Conservation (phyloP, 495 filamentous ascomycete species). For the Echria macrotheca region DNA sequence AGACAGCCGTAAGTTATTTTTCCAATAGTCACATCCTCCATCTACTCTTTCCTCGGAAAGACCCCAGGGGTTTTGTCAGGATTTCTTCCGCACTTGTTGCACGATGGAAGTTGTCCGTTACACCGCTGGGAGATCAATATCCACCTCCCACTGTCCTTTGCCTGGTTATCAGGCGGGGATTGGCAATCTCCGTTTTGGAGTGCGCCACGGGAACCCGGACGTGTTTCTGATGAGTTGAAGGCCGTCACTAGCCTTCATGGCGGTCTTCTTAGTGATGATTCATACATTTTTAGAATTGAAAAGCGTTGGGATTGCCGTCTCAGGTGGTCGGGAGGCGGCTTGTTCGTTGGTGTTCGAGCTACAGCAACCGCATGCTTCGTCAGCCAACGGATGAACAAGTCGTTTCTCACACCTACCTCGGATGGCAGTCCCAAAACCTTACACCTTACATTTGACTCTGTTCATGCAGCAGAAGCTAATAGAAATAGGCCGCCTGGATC, state of each 20-base stretch:
- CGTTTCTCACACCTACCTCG: too few relatives aligned
- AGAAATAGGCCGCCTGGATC: slow-evolving; percentile 28
- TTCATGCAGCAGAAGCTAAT: slow-evolving; percentile 21
- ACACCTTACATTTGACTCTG: too few relatives aligned
- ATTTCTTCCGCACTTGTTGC: slow-evolving; percentile 55
- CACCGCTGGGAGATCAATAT: slow-evolving; percentile 87
- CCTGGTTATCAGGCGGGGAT: slow-evolving; percentile 53
- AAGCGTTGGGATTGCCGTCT: too few relatives aligned
- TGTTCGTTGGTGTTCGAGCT: too few relatives aligned
- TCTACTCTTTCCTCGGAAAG: slow-evolving; percentile 3
- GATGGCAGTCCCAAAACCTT: too few relatives aligned
- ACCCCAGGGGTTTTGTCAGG: slow-evolving; percentile 90
- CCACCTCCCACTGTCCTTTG: slow-evolving; percentile 57
- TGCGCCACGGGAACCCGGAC: slow-evolving; percentile 62
- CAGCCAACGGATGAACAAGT: too few relatives aligned
- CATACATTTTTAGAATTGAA: slow-evolving; percentile 66
- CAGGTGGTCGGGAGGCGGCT: too few relatives aligned
- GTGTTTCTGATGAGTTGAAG: slow-evolving; percentile 81
- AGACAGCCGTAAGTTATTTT: slow-evolving; percentile 76
- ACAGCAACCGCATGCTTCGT: too few relatives aligned
- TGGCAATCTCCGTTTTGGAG: slow-evolving; percentile 83
- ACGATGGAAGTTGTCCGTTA: slow-evolving; percentile 89
- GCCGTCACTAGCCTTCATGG: slow-evolving; percentile 54
- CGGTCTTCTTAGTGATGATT: slow-evolving; percentile 97
- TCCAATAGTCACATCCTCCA: slow-evolving; percentile 3